phyloP scores from a whole-genome alignment of 306 rosid species.

The Acacia confusa region DNA sequence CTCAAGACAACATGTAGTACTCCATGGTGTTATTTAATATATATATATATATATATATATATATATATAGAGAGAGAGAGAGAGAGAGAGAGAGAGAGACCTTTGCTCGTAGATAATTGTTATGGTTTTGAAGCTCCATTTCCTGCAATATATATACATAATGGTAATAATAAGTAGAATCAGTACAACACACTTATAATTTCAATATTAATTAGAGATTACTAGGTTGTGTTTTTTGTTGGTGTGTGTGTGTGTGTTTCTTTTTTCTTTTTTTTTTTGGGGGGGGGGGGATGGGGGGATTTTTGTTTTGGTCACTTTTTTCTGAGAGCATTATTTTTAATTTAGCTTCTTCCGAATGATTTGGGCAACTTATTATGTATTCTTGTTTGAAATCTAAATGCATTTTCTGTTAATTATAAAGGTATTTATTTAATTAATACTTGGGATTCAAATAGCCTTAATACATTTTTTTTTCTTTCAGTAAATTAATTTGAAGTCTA shows the following conservation, averaged over 20 bases:
- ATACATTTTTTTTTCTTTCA: no score
- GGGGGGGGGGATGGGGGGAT: no score
- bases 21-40: neutral
- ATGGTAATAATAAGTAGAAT: neutral
- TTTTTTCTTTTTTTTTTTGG: rapidly evolving
- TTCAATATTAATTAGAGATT: neutral
- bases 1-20: neutral
- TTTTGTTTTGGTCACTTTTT: no score
- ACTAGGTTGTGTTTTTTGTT: neutral
- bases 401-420: neutral
- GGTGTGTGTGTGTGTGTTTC: no score
- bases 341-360: neutral
- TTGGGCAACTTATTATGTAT: neutral
- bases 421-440: neutral
- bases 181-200: neutral
- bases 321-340: no score
- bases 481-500: no score
- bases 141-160: conserved; percentile 53
- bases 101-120: conserved; percentile 84
- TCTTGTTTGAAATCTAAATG: neutral
- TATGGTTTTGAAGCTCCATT: conserved; percentile 80
- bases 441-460: neutral
- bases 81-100: conserved; percentile 33
- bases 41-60: no score
- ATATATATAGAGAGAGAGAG: no score